Percentiles rank a stretch among this genome's conserved stretches.
Evolutionary conservation across 352 stramenopile genomes (phyloP).

Genomic region (Pythium inflatum): DNA sequence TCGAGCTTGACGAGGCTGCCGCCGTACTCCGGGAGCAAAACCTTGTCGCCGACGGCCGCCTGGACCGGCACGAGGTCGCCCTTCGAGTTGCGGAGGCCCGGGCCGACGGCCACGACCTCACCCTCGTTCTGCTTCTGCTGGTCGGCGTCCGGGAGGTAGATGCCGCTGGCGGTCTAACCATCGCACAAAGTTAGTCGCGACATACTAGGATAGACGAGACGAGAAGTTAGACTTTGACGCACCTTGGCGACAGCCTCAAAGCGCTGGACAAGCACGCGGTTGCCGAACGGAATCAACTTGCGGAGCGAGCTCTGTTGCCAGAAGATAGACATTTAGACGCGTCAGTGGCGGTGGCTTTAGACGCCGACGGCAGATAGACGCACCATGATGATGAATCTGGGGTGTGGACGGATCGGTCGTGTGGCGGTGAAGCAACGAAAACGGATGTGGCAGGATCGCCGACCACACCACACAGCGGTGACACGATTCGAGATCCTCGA

Average conservation of each 20-base stretch:
- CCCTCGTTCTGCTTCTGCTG: constrained; percentile 95
- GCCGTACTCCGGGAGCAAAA: constrained; percentile 96
- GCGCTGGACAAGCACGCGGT: constrained; percentile 95
- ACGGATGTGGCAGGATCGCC: constrained; percentile 20
- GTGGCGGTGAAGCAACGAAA: constrained; percentile 34
- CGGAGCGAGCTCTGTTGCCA: constrained; percentile 58
- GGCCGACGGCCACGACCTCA: constrained; percentile 93
- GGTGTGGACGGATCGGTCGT: constrained; percentile 8
- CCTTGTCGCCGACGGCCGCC: constrained; percentile 92
- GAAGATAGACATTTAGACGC: background rate
- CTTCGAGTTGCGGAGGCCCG: constrained; percentile 88
- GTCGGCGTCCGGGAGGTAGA: constrained; percentile 94
- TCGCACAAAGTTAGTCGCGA: background rate
- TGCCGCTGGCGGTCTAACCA: constrained; percentile 89
- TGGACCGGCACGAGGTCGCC: constrained; percentile 88
- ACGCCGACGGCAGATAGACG: background rate
- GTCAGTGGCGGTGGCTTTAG: background rate
- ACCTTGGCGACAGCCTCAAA: constrained; percentile 90
- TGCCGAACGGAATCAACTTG: constrained; percentile 94
- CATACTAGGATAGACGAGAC: background rate
- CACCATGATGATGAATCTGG: constrained; percentile 29
- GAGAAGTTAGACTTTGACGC: background rate
- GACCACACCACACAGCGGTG: constrained; percentile 21
- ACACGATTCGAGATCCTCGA: background rate
- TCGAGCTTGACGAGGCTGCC: constrained; percentile 93